Evolutionary conservation across 2,329 filamentous ascomycete genomes (phyloP).

Genomic region (Daldinia sp.): DNA sequence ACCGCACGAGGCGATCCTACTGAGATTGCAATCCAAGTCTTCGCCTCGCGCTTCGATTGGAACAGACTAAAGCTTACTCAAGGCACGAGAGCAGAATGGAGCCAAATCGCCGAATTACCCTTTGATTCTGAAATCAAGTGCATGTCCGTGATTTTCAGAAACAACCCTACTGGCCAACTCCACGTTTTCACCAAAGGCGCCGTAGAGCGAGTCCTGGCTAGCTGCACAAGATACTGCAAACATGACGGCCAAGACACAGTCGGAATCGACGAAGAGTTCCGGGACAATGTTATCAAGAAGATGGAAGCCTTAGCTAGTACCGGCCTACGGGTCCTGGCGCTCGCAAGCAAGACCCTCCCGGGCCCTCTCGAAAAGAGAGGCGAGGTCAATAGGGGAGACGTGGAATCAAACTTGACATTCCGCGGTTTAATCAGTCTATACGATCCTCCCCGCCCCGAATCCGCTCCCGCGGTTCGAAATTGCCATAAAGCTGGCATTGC

Average conservation of each 20-base stretch:
- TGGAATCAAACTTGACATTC: conserved; percentile 70
- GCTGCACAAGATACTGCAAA: conserved; percentile 59
- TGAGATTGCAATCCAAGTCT: conserved; percentile 77
- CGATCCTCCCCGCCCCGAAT: conserved; percentile 74
- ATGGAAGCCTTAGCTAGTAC: conserved; percentile 68
- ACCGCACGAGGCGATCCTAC: conserved; percentile 71
- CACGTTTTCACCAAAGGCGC: conserved; percentile 67
- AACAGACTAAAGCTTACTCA: conserved; percentile 61
- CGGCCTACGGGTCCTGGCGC: conserved; percentile 70
- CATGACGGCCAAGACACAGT: conserved; percentile 48
- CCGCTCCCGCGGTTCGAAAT: conserved; percentile 64
- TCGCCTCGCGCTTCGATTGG: conserved; percentile 71
- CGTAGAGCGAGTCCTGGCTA: conserved; percentile 71
- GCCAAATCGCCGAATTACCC: conserved; percentile 70
- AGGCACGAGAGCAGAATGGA: conserved; percentile 60
- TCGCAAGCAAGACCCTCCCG: conserved; percentile 61
- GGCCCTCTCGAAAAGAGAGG: conserved; percentile 54
- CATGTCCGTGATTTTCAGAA: conserved; percentile 73
- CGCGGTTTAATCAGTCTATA: conserved; percentile 74
- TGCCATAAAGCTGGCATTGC: conserved; percentile 70
- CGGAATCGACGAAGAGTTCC: conserved; percentile 57
- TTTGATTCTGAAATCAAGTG: conserved; percentile 78
- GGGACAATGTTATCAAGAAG: conserved; percentile 63
- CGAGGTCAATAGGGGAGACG: conserved; percentile 58
- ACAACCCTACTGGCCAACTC: conserved; percentile 47